phyloP scores from a whole-genome alignment of 805 yeast species.

The Kodamaea fukazawae region DNA sequence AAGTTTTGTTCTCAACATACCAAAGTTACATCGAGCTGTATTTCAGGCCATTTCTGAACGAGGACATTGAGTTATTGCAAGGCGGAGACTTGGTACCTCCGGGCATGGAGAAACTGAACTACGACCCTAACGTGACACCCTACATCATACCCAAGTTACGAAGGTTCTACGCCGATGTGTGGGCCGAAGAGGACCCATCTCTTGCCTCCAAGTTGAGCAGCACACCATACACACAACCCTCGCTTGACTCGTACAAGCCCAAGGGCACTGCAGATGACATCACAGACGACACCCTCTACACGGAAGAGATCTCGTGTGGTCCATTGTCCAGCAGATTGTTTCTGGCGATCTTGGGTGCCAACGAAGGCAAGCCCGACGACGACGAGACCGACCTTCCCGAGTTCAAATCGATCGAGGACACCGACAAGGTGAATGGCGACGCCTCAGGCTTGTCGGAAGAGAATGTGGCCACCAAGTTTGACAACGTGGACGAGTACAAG shows the following conservation, averaged over 20 bases:
- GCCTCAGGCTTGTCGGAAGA: slow-evolving; percentile 19
- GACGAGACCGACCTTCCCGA: slow-evolving; percentile 19
- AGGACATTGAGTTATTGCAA: slow-evolving; percentile 72
- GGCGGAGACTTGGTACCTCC: slow-evolving; percentile 60
- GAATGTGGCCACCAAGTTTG: slow-evolving; percentile 36
- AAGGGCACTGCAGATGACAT: slow-evolving; percentile 58
- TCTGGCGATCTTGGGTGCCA: slow-evolving; percentile 68
- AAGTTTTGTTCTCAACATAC: slow-evolving; percentile 88
- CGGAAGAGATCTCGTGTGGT: slow-evolving; percentile 81
- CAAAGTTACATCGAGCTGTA: slow-evolving; percentile 82
- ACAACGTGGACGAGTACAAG: slow-evolving; percentile 34
- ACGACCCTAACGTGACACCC: slow-evolving; percentile 69
- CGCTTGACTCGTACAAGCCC: slow-evolving; percentile 47
- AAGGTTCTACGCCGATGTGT: slow-evolving; percentile 71
- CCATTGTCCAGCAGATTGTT: slow-evolving; percentile 82
- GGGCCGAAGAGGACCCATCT: slow-evolving; percentile 78
- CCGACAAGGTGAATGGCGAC: slow-evolving; percentile 1
- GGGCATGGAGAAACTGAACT: slow-evolving; percentile 40
- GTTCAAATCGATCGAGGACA: slow-evolving; percentile 14
- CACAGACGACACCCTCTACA: slow-evolving; percentile 61
- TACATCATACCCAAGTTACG: slow-evolving; percentile 85
- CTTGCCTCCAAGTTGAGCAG: slow-evolving; percentile 44
- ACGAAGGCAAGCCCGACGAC: slow-evolving; percentile 16
- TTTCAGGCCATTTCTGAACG: slow-evolving; percentile 73
- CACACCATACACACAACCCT: slow-evolving; percentile 44